A percentile compares a stretch with the other conserved stretches of the same genome.
These are phyloP conservation scores for Comarum palustre DNA, from an alignment of 306 rosid species.

Conservation along the genomic window DNA sequence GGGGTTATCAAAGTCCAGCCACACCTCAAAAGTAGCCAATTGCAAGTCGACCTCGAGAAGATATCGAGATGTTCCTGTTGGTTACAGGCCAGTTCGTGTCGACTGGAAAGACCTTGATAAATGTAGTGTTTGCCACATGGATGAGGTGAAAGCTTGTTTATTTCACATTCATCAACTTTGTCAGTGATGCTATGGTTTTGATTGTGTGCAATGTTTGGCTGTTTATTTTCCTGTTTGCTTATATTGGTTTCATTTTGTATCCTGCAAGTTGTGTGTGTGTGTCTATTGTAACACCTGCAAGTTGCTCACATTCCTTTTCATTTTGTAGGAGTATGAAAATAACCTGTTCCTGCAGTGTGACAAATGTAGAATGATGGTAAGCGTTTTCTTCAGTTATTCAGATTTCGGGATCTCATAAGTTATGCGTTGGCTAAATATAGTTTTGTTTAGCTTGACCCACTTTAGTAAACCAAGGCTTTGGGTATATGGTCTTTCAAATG, in stretches of 20 bases:
- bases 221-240: background rate
- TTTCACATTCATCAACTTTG: background rate
- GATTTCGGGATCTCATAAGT: slow-evolving; percentile 5
- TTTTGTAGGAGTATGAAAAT: slow-evolving; percentile 78
- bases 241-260: slow-evolving; percentile 15
- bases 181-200: background rate
- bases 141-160: slow-evolving; percentile 60
- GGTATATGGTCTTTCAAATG: background rate
- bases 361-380: slow-evolving; percentile 99
- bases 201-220: slow-evolving; percentile 20
- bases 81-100: slow-evolving; percentile 95
- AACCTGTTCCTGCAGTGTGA: slow-evolving; percentile 96
- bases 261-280: background rate
- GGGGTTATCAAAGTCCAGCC: slow-evolving; percentile 65
- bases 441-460: background rate
- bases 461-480: slow-evolving; percentile 8
- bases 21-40: slow-evolving; percentile 46
- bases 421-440: background rate
- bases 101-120: slow-evolving; percentile 99
- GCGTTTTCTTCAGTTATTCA: slow-evolving; percentile 15
- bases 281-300: background rate
- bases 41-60: slow-evolving; percentile 64
- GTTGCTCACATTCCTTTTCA: background rate
- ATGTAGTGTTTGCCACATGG: slow-evolving; percentile 99
- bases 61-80: slow-evolving; percentile 54